A percentile compares a stretch with the other conserved stretches of the same genome.
Conservation (phyloP, 441 rosid species). For the Francoa sonchifolia region DNA sequence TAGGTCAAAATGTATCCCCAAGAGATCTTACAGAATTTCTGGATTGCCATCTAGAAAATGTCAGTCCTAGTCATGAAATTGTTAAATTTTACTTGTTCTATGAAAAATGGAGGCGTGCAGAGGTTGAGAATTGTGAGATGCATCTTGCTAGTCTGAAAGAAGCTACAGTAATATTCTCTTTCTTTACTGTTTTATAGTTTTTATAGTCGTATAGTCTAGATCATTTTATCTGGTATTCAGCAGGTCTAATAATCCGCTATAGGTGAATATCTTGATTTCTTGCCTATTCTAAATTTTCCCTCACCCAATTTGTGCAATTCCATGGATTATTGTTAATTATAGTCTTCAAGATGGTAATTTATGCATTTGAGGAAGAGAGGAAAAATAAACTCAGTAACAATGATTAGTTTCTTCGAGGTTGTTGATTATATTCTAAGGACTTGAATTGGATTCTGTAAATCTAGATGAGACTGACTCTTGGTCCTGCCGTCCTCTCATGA, state of each 20-base stretch:
- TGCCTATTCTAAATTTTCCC: too few species aligned
- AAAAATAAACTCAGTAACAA: too few species aligned
- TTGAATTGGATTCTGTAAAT: too few species aligned
- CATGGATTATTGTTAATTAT: too few species aligned
- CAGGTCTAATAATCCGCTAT: neutral
- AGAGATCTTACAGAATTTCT: slow-evolving; percentile 51
- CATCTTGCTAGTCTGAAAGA: slow-evolving; percentile 49
- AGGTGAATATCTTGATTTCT: neutral
- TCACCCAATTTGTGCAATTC: too few species aligned
- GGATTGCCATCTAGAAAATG: slow-evolving; percentile 21
- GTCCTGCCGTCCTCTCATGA: too few species aligned
- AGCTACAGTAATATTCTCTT: slow-evolving; percentile 45
- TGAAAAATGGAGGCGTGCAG: slow-evolving; percentile 92
- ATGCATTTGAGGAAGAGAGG: too few species aligned
- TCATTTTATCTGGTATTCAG: slow-evolving; percentile 3
- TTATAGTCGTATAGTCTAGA: neutral
- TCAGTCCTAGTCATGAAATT: slow-evolving; percentile 38
- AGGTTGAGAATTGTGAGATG: slow-evolving; percentile 51
- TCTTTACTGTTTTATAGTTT: slow-evolving; percentile 5
- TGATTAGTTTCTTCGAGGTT: too few species aligned
- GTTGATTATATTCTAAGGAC: too few species aligned
- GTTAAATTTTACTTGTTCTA: slow-evolving; percentile 62
- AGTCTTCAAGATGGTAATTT: too few species aligned
- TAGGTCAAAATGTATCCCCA: slow-evolving; percentile 75
- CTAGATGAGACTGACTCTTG: too few species aligned